Evolutionary conservation across 2,329 filamentous ascomycete genomes (phyloP), one percentile per base, ranked within the genome.

Genomic region (Colletotrichum liaoningense): DNA sequence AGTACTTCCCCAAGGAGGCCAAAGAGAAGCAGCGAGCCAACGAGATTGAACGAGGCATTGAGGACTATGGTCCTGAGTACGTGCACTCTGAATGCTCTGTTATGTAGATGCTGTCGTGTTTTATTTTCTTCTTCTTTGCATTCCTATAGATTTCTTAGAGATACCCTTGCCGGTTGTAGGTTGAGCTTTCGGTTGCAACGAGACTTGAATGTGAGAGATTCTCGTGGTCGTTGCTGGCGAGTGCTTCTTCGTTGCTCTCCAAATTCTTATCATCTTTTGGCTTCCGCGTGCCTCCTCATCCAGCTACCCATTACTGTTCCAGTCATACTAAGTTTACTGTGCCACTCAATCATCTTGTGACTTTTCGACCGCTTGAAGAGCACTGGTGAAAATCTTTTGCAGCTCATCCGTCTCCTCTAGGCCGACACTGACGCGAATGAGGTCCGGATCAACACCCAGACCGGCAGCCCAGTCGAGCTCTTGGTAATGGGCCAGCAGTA

Each of bases 401-500:
- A 98, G 83, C 72, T 92, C 89, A 28, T 87, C 85, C 1, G 91
- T 89, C 74, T 97, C 94, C 81, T 99, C 97, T 64, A 99, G 83
- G 0, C 97, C 97, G 66, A 98, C 93, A 79, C 95, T 98, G 76
- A 98, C 91, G 55, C 97, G 89, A 60, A 98, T 88, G 69, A 99
- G 83, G 80, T 94, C 90, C 1, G 91, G 90, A 67, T 97, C 93
- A 3, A 98, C 94, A 0, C 95, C 95, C 81, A 93, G 96, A 73
- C 92, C 87, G 30, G 89, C 91, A 56, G 94, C 94, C 97, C 97
- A 99, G n/a, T 95, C 92, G 55, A 98, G 83, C 85, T 99, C 97
- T 58, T 89, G 87, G 79, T 97, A 99, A 82, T 99, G 97, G 5
- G 97, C 97, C 38, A 99, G 84, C 42, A 99, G 86, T 26, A 97